phyloP scores from a whole-genome alignment of 192 early-diverging fungal genomes.

The Entomortierella beljakovae region DNA sequence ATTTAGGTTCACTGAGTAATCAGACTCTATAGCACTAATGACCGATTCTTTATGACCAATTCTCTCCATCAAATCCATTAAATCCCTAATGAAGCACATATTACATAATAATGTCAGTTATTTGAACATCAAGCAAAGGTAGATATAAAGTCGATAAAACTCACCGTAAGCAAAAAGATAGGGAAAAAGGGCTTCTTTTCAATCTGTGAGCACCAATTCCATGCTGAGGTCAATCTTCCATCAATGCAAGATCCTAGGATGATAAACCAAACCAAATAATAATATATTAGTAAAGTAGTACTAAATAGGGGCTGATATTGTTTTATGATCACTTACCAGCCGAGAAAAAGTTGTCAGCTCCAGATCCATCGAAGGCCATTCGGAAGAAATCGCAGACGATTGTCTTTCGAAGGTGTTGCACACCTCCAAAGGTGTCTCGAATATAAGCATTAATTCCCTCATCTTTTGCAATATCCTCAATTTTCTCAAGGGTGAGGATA shows the following conservation, averaged over 20 bases:
- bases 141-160: background rate
- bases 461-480: conserved; percentile 72
- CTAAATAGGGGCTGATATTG: background rate
- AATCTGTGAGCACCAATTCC: conserved; percentile 91
- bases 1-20: too few species aligned
- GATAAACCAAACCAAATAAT: conserved; percentile 1
- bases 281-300: background rate
- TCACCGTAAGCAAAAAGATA: conserved; percentile 86
- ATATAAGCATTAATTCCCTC: conserved; percentile 75
- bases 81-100: conserved; percentile 65
- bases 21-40: too few species aligned
- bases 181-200: conserved; percentile 95
- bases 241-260: conserved; percentile 85
- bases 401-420: conserved; percentile 70
- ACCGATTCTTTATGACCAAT: conserved; percentile 58
- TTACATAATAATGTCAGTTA: conserved; percentile 3
- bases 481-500: conserved; percentile 75
- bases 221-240: conserved; percentile 92
- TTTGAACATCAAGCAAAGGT: background rate
- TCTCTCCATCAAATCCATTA: conserved; percentile 81
- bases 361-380: conserved; percentile 96
- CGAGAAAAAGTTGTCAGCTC: conserved; percentile 91
- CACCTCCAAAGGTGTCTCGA: conserved; percentile 73
- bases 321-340: conserved; percentile 66
- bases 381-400: conserved; percentile 96